Evolutionary conservation across 768 basidiomycete species (phyloP).

Genomic region (Xerocomus brunneocitrinus): DNA sequence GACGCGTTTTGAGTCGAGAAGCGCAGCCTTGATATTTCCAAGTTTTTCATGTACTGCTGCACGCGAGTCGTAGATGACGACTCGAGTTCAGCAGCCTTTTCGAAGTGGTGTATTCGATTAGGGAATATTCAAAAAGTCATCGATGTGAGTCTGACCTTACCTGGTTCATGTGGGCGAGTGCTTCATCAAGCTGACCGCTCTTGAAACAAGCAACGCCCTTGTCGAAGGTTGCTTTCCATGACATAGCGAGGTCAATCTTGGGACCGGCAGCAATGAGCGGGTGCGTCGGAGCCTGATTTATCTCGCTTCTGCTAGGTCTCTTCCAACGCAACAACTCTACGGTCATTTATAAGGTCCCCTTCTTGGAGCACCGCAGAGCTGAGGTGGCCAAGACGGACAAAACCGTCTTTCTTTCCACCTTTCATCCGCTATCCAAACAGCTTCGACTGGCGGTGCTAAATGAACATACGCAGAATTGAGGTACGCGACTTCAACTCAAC

Average conservation of each 20-base stretch:
- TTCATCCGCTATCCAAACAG: background rate
- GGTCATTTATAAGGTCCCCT: too few relatives aligned
- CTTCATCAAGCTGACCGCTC: slow-evolving; percentile 38
- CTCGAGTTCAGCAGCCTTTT: slow-evolving; percentile 48
- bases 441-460: background rate
- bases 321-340: background rate
- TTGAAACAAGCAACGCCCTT: slow-evolving; percentile 42
- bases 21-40: slow-evolving; percentile 55
- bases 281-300: too few relatives aligned
- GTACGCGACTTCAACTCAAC: slow-evolving; percentile 11
- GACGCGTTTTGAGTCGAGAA: slow-evolving; percentile 62
- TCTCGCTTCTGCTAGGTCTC: background rate
- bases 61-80: slow-evolving; percentile 66
- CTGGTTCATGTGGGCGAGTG: slow-evolving; percentile 46
- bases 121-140: background rate
- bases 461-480: slow-evolving; percentile 30
- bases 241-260: slow-evolving; percentile 25
- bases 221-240: slow-evolving; percentile 42
- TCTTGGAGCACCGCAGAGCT: background rate
- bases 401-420: background rate
- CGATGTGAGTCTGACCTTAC: slow-evolving; percentile 26
- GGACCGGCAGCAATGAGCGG: too few relatives aligned
- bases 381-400: background rate
- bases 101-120: background rate
- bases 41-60: slow-evolving; percentile 67